Conservation (phyloP, 805 yeast genomes). For the Candida fluviatilis region DNA sequence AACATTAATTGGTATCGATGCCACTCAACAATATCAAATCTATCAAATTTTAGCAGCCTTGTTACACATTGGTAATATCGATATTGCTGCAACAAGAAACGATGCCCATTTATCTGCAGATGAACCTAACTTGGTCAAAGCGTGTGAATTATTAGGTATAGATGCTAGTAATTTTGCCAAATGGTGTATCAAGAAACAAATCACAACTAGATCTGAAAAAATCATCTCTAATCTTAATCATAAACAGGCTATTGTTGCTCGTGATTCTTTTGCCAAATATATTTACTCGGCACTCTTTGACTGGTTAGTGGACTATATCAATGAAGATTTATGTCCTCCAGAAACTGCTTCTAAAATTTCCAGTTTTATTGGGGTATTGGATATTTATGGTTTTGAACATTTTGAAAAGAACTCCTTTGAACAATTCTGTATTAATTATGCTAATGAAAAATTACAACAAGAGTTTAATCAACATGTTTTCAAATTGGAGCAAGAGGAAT, state of each 20-base stretch:
- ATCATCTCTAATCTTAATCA: conserved; percentile 78
- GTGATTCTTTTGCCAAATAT: conserved; percentile 96
- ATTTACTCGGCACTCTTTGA: conserved; percentile 90
- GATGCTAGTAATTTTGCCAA: conserved; percentile 71
- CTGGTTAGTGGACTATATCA: conserved; percentile 87
- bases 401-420: conserved; percentile 92
- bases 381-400: conserved; percentile 97
- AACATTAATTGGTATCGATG: conserved; percentile 67
- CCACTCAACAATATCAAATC: conserved; percentile 57
- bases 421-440: conserved; percentile 95
- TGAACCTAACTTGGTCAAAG: conserved; percentile 79
- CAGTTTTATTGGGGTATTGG: conserved; percentile 91
- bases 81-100: conserved; percentile 76
- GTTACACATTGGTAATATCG: conserved; percentile 89
- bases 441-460: conserved; percentile 94
- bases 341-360: conserved; percentile 55
- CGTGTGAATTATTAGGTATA: conserved; percentile 79
- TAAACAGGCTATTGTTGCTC: conserved; percentile 82
- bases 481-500: conserved; percentile 95
- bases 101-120: conserved; percentile 80
- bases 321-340: conserved; percentile 75
- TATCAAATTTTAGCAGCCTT: conserved; percentile 83
- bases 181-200: conserved; percentile 92
- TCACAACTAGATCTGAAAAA: conserved; percentile 87
- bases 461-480: conserved; percentile 97